Conservation (phyloP, 306 rosid species). For the Dryas alaskensis region DNA sequence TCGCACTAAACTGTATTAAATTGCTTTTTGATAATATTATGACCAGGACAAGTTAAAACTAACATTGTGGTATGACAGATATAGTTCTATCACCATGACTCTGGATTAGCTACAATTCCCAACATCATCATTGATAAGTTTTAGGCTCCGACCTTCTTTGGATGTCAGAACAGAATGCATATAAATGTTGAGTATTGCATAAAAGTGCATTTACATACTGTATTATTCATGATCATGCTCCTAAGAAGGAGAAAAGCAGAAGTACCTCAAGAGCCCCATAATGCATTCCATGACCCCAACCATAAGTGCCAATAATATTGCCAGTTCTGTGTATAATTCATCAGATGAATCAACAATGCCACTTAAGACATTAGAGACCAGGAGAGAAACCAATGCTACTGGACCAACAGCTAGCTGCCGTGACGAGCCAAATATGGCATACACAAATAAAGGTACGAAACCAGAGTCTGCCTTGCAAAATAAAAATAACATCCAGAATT, state of each 20-base stretch:
- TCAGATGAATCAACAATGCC: constrained; percentile 72
- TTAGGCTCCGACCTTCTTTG: constrained; percentile 4
- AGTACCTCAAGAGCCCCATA: constrained; percentile 92
- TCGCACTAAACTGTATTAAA: not conserved
- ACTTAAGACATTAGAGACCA: constrained; percentile 79
- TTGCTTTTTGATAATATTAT: not conserved
- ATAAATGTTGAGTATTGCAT: not conserved
- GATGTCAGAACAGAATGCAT: constrained; percentile 12
- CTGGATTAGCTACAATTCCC: not conserved
- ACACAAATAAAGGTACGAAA: constrained; percentile 84
- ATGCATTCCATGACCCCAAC: constrained; percentile 91
- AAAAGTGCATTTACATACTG: constrained; percentile 18
- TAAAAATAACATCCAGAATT: constrained; percentile 12
- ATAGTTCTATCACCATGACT: not conserved
- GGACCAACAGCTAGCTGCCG: constrained; percentile 99
- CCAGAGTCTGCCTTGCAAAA: constrained; percentile 57
- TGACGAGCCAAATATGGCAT: constrained; percentile 92
- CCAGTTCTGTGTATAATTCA: constrained; percentile 77
- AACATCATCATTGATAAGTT: not conserved
- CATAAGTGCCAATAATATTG: constrained; percentile 87
- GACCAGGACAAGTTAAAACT: constrained; percentile 1
- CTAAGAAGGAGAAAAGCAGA: constrained; percentile 17
- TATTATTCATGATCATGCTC: not conserved
- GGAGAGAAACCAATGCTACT: constrained; percentile 96
- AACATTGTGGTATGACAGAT: not conserved